phyloP scores from a whole-genome alignment of 2,329 filamentous ascomycete species.

The Paecilomyces sp. region DNA sequence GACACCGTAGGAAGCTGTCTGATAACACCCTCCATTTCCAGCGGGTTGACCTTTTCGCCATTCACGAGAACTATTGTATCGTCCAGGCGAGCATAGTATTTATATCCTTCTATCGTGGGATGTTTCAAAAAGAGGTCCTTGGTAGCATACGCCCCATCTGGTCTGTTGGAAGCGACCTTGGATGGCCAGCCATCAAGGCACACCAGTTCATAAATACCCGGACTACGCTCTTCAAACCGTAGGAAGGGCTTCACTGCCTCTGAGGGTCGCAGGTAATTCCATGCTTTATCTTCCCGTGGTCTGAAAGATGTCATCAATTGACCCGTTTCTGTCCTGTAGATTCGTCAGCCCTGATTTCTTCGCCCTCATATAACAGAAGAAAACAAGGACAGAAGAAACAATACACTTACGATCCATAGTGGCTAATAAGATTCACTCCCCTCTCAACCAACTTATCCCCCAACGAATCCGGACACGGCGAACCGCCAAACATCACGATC shows the following conservation, averaged over 20 bases:
- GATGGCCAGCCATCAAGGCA: constrained; percentile 31
- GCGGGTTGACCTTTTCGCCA: constrained; percentile 14
- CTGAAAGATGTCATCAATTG: constrained; percentile 56
- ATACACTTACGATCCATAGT: constrained; percentile 49
- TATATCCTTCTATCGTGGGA: constrained; percentile 35
- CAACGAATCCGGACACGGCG: constrained; percentile 52
- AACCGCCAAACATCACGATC: constrained; percentile 52
- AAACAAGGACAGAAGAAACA: not conserved
- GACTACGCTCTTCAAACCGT: constrained; percentile 27
- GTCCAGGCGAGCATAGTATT: constrained; percentile 8
- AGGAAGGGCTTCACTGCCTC: constrained; percentile 37
- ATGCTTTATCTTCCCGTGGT: constrained; percentile 46
- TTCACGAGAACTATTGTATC: constrained; percentile 9
- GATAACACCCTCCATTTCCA: constrained; percentile 8
- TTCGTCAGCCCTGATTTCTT: not conserved
- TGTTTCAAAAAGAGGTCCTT: constrained; percentile 43
- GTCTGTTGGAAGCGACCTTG: constrained; percentile 37
- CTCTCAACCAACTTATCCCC: constrained; percentile 47
- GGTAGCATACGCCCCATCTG: constrained; percentile 44
- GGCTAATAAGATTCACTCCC: constrained; percentile 49
- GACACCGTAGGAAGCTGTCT: constrained; percentile 7
- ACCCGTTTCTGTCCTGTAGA: constrained; percentile 50
- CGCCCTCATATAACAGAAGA: not conserved
- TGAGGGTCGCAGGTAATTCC: constrained; percentile 52
- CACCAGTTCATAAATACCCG: constrained; percentile 30